Evolutionary conservation across 106 monocot genomes (phyloP).

Genomic region (Apostasia shenzhenica): DNA sequence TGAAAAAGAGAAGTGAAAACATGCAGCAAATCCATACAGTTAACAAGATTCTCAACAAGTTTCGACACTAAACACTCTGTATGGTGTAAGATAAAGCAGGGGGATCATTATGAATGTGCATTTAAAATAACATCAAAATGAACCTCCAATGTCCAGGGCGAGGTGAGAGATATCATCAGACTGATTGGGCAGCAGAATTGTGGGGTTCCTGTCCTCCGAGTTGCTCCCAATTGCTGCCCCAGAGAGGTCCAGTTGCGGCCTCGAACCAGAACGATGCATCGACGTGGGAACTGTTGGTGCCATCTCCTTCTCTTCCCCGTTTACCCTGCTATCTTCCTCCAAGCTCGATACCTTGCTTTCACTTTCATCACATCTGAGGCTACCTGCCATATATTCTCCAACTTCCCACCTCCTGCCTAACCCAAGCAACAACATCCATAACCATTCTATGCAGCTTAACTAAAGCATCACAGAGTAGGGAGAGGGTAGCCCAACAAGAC

Average conservation of each 20-base stretch:
- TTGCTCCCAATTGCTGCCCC: constrained; percentile 83
- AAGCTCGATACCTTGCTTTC: constrained; percentile 2
- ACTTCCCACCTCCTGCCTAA: constrained; percentile 23
- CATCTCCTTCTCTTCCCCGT: constrained; percentile 25
- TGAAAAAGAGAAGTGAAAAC: no score
- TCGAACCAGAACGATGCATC: constrained; percentile 72
- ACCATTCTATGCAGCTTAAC: neutral
- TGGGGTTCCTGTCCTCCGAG: constrained; percentile 86
- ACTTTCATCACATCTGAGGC: constrained; percentile 1
- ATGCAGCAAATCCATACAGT: no score
- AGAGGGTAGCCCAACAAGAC: neutral
- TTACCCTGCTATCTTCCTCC: constrained; percentile 7
- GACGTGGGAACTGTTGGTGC: neutral
- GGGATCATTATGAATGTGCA: neutral
- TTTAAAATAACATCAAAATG: neutral
- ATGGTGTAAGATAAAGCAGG: neutral
- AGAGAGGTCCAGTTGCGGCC: constrained; percentile 84
- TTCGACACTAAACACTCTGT: no score
- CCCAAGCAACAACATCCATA: constrained; percentile 4
- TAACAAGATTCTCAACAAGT: no score
- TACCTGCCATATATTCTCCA: constrained; percentile 38
- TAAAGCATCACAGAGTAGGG: neutral
- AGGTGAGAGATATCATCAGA: constrained; percentile 94
- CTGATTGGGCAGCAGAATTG: constrained; percentile 89
- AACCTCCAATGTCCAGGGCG: constrained; percentile 93